Conservation (phyloP, 495 filamentous ascomycete genomes). For the Massariosphaeria phaeospora region DNA sequence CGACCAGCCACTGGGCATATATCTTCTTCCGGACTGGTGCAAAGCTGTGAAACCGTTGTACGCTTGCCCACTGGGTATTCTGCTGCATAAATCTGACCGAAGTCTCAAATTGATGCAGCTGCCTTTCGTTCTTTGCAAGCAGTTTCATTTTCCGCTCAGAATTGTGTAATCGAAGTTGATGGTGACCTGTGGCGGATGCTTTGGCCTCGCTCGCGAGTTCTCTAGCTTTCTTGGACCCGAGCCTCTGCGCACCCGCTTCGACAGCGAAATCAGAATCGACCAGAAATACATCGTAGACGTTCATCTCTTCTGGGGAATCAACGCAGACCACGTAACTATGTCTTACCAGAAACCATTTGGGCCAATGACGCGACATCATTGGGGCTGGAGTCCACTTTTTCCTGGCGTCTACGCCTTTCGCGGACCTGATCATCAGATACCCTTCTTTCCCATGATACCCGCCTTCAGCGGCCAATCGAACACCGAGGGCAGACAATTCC, state of each 20-base stretch:
- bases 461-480: conserved; percentile 90
- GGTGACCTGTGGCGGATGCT: conserved; percentile 68
- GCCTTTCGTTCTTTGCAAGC: conserved; percentile 85
- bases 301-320: conserved; percentile 96
- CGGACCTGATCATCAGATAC: conserved; percentile 81
- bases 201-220: conserved; percentile 51
- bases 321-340: conserved; percentile 97
- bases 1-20: conserved; percentile 94
- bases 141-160: conserved; percentile 85
- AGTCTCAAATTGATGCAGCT: conserved; percentile 86
- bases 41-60: conserved; percentile 88
- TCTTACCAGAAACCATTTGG: conserved; percentile 97
- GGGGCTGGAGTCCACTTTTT: conserved; percentile 69
- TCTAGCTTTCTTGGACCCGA: conserved; percentile 55
- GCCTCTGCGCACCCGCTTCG: conserved; percentile 58
- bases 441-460: conserved; percentile 98
- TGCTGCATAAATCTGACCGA: conserved; percentile 80
- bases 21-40: conserved; percentile 81
- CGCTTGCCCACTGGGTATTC: conserved; percentile 72
- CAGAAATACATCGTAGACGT: conserved; percentile 97
- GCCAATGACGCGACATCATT: conserved; percentile 73
- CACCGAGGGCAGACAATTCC: conserved; percentile 88
- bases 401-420: conserved; percentile 85
- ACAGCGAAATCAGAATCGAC: conserved; percentile 81
- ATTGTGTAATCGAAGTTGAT: conserved; percentile 76